Evolutionary conservation across 1,284 basidiomycete species (phyloP).

Genomic region (Papiliotrema laurentii): DNA sequence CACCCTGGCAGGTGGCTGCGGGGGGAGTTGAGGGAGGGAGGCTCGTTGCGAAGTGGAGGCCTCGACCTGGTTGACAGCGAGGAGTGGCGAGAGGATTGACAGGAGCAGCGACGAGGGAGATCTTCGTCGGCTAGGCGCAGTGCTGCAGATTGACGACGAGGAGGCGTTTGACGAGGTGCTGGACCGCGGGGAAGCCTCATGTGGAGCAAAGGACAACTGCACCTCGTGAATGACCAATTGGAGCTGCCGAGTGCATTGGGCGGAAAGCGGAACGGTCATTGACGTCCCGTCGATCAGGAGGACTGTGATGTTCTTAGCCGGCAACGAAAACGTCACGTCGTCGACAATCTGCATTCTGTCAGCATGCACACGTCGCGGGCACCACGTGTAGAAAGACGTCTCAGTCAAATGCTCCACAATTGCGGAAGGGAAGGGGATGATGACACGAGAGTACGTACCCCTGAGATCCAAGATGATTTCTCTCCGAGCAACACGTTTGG

Average conservation of each 20-base stretch:
- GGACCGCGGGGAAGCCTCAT: constrained; percentile 19
- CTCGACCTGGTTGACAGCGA: constrained; percentile 10
- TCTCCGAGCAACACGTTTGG: constrained; percentile 46
- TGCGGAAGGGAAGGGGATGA: background rate
- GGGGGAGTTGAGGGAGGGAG: constrained; percentile 8
- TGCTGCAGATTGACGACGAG: constrained; percentile 7
- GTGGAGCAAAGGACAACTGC: constrained; percentile 41
- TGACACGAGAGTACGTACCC: constrained; percentile 22
- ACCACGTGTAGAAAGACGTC: too few relatives aligned
- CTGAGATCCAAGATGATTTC: constrained; percentile 47
- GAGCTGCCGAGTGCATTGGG: constrained; percentile 26
- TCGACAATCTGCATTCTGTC: constrained; percentile 30
- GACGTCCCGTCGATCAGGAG: constrained; percentile 42
- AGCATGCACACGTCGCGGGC: too few relatives aligned
- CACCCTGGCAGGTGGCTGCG: constrained; percentile 50
- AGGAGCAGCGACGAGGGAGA: constrained; percentile 39
- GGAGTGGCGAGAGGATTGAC: constrained; percentile 43
- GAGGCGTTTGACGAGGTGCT: constrained; percentile 21
- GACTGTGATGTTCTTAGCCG: constrained; percentile 31
- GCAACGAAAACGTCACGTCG: constrained; percentile 46
- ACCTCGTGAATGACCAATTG: constrained; percentile 45
- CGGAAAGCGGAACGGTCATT: constrained; percentile 30
- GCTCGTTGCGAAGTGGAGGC: constrained; percentile 3
- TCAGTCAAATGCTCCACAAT: background rate
- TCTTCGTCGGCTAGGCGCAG: constrained; percentile 14